Evolutionary conservation across 2,329 filamentous ascomycete genomes (phyloP).

Genomic region (Onygenales sp.): DNA sequence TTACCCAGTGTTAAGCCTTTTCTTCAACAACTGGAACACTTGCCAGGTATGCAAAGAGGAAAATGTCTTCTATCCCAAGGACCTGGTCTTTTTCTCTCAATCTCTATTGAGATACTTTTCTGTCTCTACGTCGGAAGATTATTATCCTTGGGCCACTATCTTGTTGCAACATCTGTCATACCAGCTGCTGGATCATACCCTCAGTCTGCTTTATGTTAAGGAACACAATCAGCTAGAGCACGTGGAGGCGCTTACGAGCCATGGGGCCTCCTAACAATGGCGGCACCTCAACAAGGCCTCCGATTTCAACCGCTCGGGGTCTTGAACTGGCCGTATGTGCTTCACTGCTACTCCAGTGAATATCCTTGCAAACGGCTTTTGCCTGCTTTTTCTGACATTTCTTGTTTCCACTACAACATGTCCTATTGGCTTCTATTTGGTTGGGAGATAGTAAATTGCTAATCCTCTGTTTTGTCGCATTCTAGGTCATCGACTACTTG

Average conservation of each 20-base stretch:
- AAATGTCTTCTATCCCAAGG: too few species aligned
- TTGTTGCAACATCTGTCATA: too few species aligned
- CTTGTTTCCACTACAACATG: background rate
- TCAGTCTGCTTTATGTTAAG: too few species aligned
- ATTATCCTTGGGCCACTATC: too few species aligned
- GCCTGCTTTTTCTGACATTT: background rate
- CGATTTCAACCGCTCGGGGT: background rate
- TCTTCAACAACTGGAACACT: too few species aligned
- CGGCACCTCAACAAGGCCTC: background rate
- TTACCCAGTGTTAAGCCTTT: too few species aligned
- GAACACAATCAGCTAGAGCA: too few species aligned
- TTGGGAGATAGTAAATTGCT: background rate
- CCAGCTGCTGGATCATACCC: too few species aligned
- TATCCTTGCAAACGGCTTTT: background rate
- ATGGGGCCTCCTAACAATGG: background rate
- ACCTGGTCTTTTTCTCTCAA: background rate
- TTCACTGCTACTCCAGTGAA: background rate
- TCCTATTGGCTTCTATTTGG: background rate
- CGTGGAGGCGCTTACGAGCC: background rate
- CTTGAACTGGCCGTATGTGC: background rate
- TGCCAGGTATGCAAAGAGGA: too few species aligned
- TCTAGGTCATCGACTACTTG: slow-evolving; percentile 82
- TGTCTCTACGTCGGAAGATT: background rate
- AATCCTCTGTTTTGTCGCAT: background rate
- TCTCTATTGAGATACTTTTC: background rate